phyloP scores from a whole-genome alignment of 177 flowering plant genomes.

The Vitis hybrid region DNA sequence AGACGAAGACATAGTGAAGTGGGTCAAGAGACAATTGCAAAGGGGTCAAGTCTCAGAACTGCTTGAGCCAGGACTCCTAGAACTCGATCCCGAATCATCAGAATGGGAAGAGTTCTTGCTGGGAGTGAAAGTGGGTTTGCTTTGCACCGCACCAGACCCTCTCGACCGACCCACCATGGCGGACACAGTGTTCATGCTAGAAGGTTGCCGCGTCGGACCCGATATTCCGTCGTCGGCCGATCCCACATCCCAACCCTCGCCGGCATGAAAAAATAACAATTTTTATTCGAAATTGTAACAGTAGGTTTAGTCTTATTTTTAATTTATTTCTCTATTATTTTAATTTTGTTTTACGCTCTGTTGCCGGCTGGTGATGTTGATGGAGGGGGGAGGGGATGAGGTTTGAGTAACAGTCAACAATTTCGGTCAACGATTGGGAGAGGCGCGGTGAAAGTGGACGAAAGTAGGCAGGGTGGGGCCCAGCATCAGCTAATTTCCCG shows the following conservation, averaged over 20 bases:
- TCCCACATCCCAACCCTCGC: constrained; percentile 81
- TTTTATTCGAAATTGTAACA: not conserved
- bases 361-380: constrained; percentile 3
- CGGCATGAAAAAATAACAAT: constrained; percentile 24
- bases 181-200: constrained; percentile 93
- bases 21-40: constrained; percentile 90
- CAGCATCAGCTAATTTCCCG: constrained; percentile 9
- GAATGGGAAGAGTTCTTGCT: constrained; percentile 98
- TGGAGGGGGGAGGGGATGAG: not conserved
- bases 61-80: constrained; percentile 79
- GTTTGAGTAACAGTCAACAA: not conserved
- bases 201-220: constrained; percentile 90
- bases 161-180: constrained; percentile 85
- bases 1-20: constrained; percentile 91
- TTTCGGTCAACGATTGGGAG: constrained; percentile 19
- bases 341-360: not conserved
- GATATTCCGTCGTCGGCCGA: constrained; percentile 83
- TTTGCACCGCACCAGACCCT: constrained; percentile 90
- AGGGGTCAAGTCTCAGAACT: constrained; percentile 77
- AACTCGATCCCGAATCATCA: constrained; percentile 88
- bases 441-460: constrained; percentile 3
- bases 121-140: constrained; percentile 82
- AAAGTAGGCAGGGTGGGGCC: not conserved
- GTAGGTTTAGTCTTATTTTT: not conserved
- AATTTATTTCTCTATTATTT: not conserved